Percentiles rank a stretch among this genome's conserved stretches.
Conservation (phyloP, 73 alveolate species). For the Blepharisma japonicum region DNA sequence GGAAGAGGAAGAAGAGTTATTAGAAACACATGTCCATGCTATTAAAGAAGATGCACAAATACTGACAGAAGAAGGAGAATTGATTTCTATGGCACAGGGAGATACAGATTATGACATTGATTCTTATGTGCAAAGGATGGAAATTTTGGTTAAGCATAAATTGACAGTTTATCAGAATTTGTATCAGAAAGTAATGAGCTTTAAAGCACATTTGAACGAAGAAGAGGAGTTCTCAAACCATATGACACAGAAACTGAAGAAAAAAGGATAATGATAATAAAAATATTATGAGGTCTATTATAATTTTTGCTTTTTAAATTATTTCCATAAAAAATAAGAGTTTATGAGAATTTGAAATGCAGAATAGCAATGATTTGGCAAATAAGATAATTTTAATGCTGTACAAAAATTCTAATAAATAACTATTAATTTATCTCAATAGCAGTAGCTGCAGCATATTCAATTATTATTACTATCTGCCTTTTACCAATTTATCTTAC, state of each 20-base stretch:
- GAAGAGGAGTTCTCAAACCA: slow-evolving; percentile 23
- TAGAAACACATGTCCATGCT: slow-evolving; percentile 82
- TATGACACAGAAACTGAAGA: slow-evolving; percentile 8
- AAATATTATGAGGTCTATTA: background rate
- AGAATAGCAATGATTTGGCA: too few relatives aligned
- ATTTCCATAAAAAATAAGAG: too few relatives aligned
- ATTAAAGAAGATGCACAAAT: slow-evolving; percentile 93
- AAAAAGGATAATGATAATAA: background rate
- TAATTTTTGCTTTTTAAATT: too few relatives aligned
- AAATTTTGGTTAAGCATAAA: slow-evolving; percentile 74
- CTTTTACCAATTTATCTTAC: too few relatives aligned
- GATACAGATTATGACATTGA: slow-evolving; percentile 83
- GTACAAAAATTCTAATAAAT: too few relatives aligned
- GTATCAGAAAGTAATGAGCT: slow-evolving; percentile 69
- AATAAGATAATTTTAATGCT: too few relatives aligned
- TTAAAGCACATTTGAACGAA: slow-evolving; percentile 56
- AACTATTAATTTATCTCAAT: too few relatives aligned
- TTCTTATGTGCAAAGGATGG: slow-evolving; percentile 79
- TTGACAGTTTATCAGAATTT: slow-evolving; percentile 74
- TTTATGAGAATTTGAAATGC: too few relatives aligned
- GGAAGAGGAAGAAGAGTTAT: slow-evolving; percentile 89
- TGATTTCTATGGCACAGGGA: slow-evolving; percentile 78
- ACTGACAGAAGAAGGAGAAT: slow-evolving; percentile 91
- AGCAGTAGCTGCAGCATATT: too few relatives aligned
- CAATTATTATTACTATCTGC: too few relatives aligned